Conservation (phyloP, 495 filamentous ascomycete genomes). For the Hypoxylon fragiforme region DNA sequence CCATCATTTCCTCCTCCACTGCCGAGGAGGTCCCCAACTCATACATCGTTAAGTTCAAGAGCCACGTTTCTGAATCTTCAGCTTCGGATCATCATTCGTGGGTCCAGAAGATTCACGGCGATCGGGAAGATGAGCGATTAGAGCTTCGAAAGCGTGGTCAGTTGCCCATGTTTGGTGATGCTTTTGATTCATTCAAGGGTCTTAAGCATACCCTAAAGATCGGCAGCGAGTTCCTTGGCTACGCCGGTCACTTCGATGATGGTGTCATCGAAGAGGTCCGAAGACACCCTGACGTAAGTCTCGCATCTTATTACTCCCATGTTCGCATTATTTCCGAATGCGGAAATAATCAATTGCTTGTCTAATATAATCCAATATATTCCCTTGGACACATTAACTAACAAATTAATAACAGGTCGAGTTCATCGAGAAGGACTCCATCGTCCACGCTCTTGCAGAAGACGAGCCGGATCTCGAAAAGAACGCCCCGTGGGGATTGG, state of each 20-base stretch:
- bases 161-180: slow-evolving; percentile 67
- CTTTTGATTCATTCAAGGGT: slow-evolving; percentile 74
- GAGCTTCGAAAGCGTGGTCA: slow-evolving; percentile 91
- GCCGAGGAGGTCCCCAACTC: slow-evolving; percentile 79
- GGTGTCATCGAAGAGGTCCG: slow-evolving; percentile 90
- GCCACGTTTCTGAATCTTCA: slow-evolving; percentile 71
- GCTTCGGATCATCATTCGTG: slow-evolving; percentile 82
- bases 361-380: background rate
- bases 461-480: slow-evolving; percentile 68
- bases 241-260: slow-evolving; percentile 96
- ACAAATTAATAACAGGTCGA: slow-evolving; percentile 68
- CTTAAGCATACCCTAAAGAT: slow-evolving; percentile 96
- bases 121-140: slow-evolving; percentile 60
- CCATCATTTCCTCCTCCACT: slow-evolving; percentile 79
- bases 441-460: slow-evolving; percentile 68
- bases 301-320: background rate
- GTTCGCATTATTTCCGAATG: background rate
- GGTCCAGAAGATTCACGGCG: slow-evolving; percentile 81
- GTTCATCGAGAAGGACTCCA: slow-evolving; percentile 91
- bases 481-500: slow-evolving; percentile 95
- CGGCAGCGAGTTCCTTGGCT: slow-evolving; percentile 79
- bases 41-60: slow-evolving; percentile 98
- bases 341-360: background rate
- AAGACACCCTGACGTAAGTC: slow-evolving; percentile 94
- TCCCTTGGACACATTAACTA: background rate